These are phyloP conservation scores for Tarenaya hassleriana DNA, from an alignment of 345 rosid species.

Conservation along the genomic window DNA sequence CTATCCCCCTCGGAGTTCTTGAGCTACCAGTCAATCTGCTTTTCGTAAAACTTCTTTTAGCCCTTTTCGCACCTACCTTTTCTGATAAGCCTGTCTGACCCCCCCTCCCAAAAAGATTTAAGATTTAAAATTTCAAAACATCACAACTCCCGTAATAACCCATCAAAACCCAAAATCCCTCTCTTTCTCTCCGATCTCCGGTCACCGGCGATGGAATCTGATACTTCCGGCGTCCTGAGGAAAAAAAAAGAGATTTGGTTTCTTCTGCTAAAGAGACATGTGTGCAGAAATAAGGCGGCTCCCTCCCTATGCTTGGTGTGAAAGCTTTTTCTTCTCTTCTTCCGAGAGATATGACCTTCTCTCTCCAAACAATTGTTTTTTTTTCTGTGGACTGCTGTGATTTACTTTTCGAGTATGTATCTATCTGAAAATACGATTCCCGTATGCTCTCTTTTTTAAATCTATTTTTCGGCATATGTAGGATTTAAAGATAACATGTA, in stretches of 20 bases:
- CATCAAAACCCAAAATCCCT: conserved; percentile 38
- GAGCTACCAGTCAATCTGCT: conserved; percentile 75
- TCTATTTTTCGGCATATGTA: too few relatives aligned
- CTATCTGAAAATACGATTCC: too few relatives aligned
- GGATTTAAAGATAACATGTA: too few relatives aligned
- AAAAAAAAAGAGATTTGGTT: neutral
- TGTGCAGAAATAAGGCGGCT: conserved; percentile 17
- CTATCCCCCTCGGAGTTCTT: conserved; percentile 19
- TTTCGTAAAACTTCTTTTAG: conserved; percentile 22
- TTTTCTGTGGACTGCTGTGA: conserved; percentile 5
- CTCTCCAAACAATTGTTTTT: conserved; percentile 17
- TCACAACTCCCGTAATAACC: conserved; percentile 38
- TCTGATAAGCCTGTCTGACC: conserved; percentile 37
- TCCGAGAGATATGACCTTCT: conserved; percentile 29
- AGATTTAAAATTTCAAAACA: conserved; percentile 17
- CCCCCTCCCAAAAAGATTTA: conserved; percentile 13
- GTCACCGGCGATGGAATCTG: conserved; percentile 20
- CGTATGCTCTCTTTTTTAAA: conserved; percentile 20
- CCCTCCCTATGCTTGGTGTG: conserved; percentile 20
- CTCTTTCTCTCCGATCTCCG: conserved; percentile 18
- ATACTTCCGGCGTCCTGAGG: conserved; percentile 2
- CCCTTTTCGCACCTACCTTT: conserved; percentile 46
- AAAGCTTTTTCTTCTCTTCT: conserved; percentile 5
- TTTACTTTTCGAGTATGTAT: conserved; percentile 16
- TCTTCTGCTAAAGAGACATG: conserved; percentile 16